Percentiles rank a stretch among this genome's conserved stretches.
These are phyloP conservation scores for Fusarium robinianum DNA, from an alignment of 2,329 filamentous ascomycete genomes.

Conservation along the genomic window DNA sequence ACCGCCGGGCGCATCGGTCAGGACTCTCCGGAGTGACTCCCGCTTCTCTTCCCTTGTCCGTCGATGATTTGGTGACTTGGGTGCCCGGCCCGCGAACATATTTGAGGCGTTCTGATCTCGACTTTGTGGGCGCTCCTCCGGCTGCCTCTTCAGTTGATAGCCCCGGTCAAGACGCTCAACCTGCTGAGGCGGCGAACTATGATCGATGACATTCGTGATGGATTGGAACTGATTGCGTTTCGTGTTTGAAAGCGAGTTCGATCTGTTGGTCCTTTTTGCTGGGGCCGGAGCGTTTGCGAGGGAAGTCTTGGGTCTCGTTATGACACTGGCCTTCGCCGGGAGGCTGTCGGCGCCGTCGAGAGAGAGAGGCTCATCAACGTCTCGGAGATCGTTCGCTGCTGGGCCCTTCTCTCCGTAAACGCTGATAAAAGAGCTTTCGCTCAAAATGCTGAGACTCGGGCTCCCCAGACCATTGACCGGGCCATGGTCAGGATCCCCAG, in stretches of 20 bases:
- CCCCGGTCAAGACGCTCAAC: constrained; percentile 53
- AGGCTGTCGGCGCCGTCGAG: constrained; percentile 36
- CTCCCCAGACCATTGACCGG: constrained; percentile 52
- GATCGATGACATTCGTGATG: constrained; percentile 51
- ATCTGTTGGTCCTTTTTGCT: constrained; percentile 25
- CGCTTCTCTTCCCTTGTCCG: constrained; percentile 53
- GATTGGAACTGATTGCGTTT: constrained; percentile 48
- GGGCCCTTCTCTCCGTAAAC: constrained; percentile 59
- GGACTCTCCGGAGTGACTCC: constrained; percentile 52
- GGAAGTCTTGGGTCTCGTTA: constrained; percentile 31
- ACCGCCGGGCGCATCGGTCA: constrained; percentile 51
- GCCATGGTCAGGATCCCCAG: constrained; percentile 28
- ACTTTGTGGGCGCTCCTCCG: constrained; percentile 40
- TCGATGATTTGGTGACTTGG: constrained; percentile 27
- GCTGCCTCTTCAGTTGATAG: constrained; percentile 34
- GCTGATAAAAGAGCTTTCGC: constrained; percentile 69
- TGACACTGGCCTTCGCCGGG: constrained; percentile 19
- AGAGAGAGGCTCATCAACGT: constrained; percentile 39
- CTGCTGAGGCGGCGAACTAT: constrained; percentile 55
- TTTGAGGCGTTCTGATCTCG: constrained; percentile 32
- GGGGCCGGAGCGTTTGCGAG: constrained; percentile 19
- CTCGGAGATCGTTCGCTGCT: constrained; percentile 30
- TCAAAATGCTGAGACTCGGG: constrained; percentile 66
- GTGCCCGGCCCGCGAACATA: constrained; percentile 18
- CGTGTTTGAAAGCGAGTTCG: constrained; percentile 40